Evolutionary conservation across 495 filamentous ascomycete species (phyloP).

Genomic region (Melanomma pulvis-pyrius): DNA sequence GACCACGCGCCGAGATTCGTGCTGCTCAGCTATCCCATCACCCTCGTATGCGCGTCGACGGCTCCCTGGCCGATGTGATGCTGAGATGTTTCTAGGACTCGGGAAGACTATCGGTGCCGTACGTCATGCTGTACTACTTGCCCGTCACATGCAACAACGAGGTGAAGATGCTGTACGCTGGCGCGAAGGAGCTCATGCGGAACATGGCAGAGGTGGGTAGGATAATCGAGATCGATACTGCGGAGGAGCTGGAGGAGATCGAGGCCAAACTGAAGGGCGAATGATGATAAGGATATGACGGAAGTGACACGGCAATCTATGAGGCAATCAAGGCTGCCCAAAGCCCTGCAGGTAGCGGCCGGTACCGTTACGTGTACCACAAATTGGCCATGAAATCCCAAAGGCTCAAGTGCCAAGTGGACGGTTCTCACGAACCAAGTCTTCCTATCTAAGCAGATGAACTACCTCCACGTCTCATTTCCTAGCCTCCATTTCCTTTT

Average conservation of each 20-base stretch:
- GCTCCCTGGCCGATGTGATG: background rate
- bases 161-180: slow-evolving; percentile 89
- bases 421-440: background rate
- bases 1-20: slow-evolving; percentile 88
- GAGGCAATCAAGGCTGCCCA: background rate
- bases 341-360: too few species aligned
- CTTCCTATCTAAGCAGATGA: background rate
- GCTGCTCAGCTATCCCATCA: slow-evolving; percentile 85
- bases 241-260: slow-evolving; percentile 76
- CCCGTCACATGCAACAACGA: slow-evolving; percentile 84
- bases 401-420: background rate
- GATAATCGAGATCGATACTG: slow-evolving; percentile 75
- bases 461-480: background rate
- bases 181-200: slow-evolving; percentile 92
- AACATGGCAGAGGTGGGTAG: slow-evolving; percentile 82
- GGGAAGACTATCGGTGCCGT: slow-evolving; percentile 72
- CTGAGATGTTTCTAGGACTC: slow-evolving; percentile 52
- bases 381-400: too few species aligned
- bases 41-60: slow-evolving; percentile 59
- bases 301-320: background rate
- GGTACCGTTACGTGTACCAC: too few species aligned
- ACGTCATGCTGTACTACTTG: slow-evolving; percentile 91
- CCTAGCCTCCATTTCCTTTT: background rate
- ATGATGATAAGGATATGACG: slow-evolving; percentile 10
- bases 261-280: slow-evolving; percentile 61